Evolutionary conservation across 495 filamentous ascomycete species (phyloP).

Genomic region (Podospora appendiculata): DNA sequence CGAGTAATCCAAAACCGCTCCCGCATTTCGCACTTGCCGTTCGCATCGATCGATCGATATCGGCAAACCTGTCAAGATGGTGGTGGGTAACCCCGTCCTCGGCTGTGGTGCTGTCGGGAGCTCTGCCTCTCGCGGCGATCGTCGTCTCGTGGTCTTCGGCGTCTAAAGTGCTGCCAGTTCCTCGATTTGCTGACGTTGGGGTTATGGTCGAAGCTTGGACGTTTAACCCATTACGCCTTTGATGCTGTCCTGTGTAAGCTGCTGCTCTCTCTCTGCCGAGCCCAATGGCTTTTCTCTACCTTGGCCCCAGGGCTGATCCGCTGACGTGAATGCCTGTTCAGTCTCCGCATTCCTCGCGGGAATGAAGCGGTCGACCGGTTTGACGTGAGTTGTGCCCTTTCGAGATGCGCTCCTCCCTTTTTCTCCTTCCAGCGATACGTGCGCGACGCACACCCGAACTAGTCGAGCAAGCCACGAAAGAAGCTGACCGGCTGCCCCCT

Average conservation of each 20-base stretch:
- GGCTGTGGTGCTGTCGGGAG: background rate
- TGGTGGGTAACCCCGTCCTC: constrained; percentile 26
- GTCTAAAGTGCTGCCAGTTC: constrained; percentile 37
- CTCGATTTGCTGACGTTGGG: constrained; percentile 56
- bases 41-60: background rate
- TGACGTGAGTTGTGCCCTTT: constrained; percentile 68
- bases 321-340: constrained; percentile 19
- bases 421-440: background rate
- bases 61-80: constrained; percentile 27
- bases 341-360: constrained; percentile 95
- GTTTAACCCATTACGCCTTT: constrained; percentile 89
- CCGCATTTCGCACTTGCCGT: background rate
- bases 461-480: background rate
- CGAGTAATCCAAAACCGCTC: too few relatives aligned
- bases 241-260: constrained; percentile 84
- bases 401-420: background rate
- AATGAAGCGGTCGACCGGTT: constrained; percentile 89
- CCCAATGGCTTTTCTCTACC: background rate
- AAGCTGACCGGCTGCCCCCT: constrained; percentile 19
- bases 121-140: background rate
- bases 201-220: constrained; percentile 72
- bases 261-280: background rate
- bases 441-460: background rate
- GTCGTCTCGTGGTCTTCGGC: constrained; percentile 13
- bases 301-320: background rate